Evolutionary conservation across 2,329 filamentous ascomycete genomes (phyloP).

Genomic region (Verticillium nonalfalfae): DNA sequence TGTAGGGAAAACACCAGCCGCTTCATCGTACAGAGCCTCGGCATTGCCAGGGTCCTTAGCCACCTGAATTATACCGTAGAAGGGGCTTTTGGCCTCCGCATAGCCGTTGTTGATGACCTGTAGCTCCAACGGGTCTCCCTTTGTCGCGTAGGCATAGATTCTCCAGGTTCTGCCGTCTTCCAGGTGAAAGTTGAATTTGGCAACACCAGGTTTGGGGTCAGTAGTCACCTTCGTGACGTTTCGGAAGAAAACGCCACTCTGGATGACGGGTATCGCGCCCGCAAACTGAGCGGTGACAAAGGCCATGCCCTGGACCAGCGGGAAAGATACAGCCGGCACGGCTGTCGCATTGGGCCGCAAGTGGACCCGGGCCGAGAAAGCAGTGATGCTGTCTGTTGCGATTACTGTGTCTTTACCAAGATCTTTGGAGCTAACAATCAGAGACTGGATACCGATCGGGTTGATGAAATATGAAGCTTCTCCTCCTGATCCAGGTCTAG

Average conservation of each 20-base stretch:
- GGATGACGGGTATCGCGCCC: conserved; percentile 63
- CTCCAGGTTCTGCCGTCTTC: conserved; percentile 73
- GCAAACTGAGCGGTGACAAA: conserved; percentile 76
- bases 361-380: conserved; percentile 60
- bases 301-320: conserved; percentile 82
- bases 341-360: conserved; percentile 49
- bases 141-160: conserved; percentile 63
- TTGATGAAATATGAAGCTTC: conserved; percentile 71
- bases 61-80: conserved; percentile 75
- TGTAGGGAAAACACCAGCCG: conserved; percentile 68
- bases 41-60: conserved; percentile 65
- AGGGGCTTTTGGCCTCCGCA: conserved; percentile 59
- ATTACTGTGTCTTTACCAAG: conserved; percentile 55
- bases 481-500: conserved; percentile 39
- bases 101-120: conserved; percentile 59
- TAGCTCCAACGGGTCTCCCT: conserved; percentile 58
- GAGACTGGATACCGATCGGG: conserved; percentile 73
- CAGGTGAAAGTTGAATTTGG: conserved; percentile 69
- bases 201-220: conserved; percentile 56
- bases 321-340: conserved; percentile 63
- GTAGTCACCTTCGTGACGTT: conserved; percentile 52
- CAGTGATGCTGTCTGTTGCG: conserved; percentile 46
- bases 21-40: conserved; percentile 67
- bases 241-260: conserved; percentile 69
- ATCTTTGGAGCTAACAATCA: conserved; percentile 74